phyloP scores from a whole-genome alignment of 176 grass and related monocot genomes.

The Coix lacrymajobi region DNA sequence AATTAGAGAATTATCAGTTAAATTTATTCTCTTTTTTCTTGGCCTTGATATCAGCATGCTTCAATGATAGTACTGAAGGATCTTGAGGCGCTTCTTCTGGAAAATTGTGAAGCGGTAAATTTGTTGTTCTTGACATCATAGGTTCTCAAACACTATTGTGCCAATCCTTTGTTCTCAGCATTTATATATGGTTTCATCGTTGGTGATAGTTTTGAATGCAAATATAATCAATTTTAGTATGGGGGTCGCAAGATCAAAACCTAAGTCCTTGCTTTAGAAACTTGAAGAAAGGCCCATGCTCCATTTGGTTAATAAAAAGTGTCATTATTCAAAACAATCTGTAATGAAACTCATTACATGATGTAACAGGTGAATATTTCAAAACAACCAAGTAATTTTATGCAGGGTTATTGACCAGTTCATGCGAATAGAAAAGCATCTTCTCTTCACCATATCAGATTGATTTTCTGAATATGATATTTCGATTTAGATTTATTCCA shows the following conservation, averaged over 20 bases:
- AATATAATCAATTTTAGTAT: not conserved
- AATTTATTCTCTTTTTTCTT: conserved; percentile 10
- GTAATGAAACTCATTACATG: not conserved
- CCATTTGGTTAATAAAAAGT: not conserved
- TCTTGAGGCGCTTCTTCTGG: conserved; percentile 68
- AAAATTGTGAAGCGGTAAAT: conserved; percentile 79
- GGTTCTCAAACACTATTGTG: conserved; percentile 7
- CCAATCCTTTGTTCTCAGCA: not conserved
- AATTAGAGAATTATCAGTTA: not conserved
- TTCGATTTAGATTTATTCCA: not conserved
- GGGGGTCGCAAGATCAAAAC: not conserved
- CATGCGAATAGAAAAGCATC: not conserved
- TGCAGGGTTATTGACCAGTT: not conserved
- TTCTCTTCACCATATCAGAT: not conserved
- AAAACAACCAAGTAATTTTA: not conserved
- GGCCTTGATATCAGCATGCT: conserved; percentile 59
- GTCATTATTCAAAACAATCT: not conserved
- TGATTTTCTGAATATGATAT: not conserved
- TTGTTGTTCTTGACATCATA: not conserved
- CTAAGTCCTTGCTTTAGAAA: not conserved
- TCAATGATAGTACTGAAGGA: conserved; percentile 58
- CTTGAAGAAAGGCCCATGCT: not conserved
- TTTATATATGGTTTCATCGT: not conserved
- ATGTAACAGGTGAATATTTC: not conserved
- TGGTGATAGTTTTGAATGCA: not conserved